phyloP scores from a whole-genome alignment of 2,329 filamentous ascomycete genomes.

The Penicillium fuscoglaucum region DNA sequence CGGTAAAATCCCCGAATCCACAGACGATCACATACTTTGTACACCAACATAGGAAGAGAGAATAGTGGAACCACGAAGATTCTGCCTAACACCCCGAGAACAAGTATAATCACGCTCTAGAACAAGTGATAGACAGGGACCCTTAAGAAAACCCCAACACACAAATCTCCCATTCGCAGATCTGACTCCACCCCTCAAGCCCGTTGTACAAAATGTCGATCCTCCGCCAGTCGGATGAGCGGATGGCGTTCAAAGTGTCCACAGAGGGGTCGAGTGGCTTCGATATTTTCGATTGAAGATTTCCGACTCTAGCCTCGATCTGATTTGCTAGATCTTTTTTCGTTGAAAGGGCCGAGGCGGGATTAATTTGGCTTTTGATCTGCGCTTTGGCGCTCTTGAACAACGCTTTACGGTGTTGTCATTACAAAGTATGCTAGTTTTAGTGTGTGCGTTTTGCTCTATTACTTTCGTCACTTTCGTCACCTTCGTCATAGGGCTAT shows the following conservation, averaged over 20 bases:
- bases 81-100: not conserved
- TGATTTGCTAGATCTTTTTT: not conserved
- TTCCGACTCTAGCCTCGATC: not conserved
- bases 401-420: not conserved
- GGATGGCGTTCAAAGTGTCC: not conserved
- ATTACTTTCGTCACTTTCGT: conserved; percentile 2
- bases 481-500: not conserved
- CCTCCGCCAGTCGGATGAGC: conserved; percentile 1
- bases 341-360: not conserved
- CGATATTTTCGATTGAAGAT: not conserved
- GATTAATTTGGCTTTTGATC: not conserved
- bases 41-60: too few relatives aligned
- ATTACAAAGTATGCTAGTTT: too few relatives aligned
- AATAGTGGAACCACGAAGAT: not conserved
- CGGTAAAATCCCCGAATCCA: not conserved
- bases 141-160: not conserved
- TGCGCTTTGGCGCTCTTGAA: not conserved
- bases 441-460: too few relatives aligned
- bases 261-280: not conserved
- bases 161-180: conserved; percentile 1
- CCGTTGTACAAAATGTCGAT: conserved; percentile 1
- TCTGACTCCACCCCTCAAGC: not conserved
- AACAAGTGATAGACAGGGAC: conserved; percentile 20
- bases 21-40: not conserved
- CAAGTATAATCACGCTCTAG: conserved; percentile 14